phyloP scores from a whole-genome alignment of 1,284 basidiomycete genomes.

The Golubevia sp. region DNA sequence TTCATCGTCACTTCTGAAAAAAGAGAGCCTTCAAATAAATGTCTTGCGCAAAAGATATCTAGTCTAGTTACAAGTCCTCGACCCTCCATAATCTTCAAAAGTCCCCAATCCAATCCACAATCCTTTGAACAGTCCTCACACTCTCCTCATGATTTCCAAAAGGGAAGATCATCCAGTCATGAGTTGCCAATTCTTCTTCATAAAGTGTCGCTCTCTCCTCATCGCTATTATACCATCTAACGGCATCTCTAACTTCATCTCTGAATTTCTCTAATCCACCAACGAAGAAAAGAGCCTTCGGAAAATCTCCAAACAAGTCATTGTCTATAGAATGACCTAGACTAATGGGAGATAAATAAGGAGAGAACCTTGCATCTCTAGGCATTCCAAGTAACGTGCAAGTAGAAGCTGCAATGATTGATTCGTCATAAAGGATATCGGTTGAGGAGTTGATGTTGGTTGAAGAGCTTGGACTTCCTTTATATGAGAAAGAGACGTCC shows the following conservation, averaged over 20 bases:
- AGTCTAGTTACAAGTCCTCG: no score
- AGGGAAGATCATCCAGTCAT: neutral
- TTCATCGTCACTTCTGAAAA: no score
- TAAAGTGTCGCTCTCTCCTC: neutral
- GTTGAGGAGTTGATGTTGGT: neutral
- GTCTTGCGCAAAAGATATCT: no score
- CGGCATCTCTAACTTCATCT: neutral
- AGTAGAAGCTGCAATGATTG: neutral
- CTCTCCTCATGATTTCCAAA: neutral
- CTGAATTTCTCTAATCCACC: neutral
- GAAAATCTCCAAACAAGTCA: neutral
- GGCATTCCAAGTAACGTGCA: neutral
- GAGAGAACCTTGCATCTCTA: neutral
- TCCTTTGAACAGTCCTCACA: neutral
- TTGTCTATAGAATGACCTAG: neutral
- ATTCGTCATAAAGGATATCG: neutral
- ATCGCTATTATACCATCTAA: neutral
- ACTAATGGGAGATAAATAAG: neutral
- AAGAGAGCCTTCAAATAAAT: no score
- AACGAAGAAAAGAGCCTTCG: constrained; percentile 3
- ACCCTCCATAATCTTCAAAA: no score
- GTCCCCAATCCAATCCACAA: neutral
- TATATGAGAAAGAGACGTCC: no score
- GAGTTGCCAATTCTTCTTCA: neutral
- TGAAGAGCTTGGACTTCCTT: no score